Conservation (phyloP, 2,329 filamentous ascomycete genomes). For the Colletotrichum plurivorum region DNA sequence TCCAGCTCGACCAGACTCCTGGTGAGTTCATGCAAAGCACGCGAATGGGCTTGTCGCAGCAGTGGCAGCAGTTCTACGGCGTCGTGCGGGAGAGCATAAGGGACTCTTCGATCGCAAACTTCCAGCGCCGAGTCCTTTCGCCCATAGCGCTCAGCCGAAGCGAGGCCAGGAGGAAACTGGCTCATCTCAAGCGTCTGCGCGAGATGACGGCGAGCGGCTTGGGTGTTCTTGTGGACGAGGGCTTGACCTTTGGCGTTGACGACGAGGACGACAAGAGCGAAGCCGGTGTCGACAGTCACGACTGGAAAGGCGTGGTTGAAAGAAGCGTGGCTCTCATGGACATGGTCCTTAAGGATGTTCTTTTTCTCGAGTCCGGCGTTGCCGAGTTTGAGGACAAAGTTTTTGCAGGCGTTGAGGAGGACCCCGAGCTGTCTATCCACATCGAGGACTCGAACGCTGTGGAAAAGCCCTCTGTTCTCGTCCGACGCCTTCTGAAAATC, state of each 20-base stretch:
- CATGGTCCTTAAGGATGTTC: conserved; percentile 82
- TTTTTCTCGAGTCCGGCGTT: conserved; percentile 73
- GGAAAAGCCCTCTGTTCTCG: conserved; percentile 72
- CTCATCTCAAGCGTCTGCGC: conserved; percentile 78
- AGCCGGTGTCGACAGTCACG: conserved; percentile 65
- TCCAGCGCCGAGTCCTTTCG: conserved; percentile 80
- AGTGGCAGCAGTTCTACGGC: conserved; percentile 82
- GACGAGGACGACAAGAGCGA: conserved; percentile 65
- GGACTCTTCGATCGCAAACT: conserved; percentile 78
- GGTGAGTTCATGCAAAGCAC: conserved; percentile 53
- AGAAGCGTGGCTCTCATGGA: conserved; percentile 89
- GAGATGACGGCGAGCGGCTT: conserved; percentile 88
- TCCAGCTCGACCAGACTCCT: conserved; percentile 45
- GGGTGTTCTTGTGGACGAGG: conserved; percentile 90
- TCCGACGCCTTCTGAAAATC: conserved; percentile 77
- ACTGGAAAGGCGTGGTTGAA: conserved; percentile 81
- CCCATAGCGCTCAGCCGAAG: conserved; percentile 82
- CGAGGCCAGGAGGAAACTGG: conserved; percentile 82
- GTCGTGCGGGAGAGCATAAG: conserved; percentile 83
- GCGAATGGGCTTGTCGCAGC: conserved; percentile 58
- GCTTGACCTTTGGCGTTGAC: conserved; percentile 76
- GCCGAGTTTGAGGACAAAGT: conserved; percentile 76
- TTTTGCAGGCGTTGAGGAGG: conserved; percentile 73
- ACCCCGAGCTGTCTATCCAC: conserved; percentile 70
- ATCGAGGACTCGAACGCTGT: conserved; percentile 60